Evolutionary conservation across 371 early-diverging fungal genomes (phyloP).

Genomic region (Basidiobolus heterosporus): DNA sequence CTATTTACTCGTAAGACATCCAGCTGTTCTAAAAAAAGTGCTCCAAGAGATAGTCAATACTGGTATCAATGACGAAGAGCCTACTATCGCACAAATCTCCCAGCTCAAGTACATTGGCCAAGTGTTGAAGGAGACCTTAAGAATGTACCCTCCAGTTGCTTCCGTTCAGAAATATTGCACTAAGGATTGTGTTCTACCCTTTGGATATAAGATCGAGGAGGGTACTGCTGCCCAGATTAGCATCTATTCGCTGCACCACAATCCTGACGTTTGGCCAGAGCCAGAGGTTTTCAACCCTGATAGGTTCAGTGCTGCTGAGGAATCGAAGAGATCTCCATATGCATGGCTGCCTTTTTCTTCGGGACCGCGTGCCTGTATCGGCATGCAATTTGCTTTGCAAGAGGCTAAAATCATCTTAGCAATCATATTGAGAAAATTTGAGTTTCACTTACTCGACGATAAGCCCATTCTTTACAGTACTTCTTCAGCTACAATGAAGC

Average conservation of each 20-base stretch:
- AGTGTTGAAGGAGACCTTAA: conserved; percentile 23
- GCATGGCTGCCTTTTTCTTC: background rate
- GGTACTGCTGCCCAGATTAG: conserved; percentile 2
- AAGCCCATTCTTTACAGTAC: too few species aligned
- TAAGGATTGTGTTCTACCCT: background rate
- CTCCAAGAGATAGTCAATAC: conserved; percentile 21
- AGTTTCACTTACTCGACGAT: too few species aligned
- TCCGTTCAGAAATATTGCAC: conserved; percentile 6
- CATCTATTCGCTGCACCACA: conserved; percentile 5
- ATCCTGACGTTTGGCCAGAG: conserved; percentile 6
- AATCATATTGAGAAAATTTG: too few species aligned
- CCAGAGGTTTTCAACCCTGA: conserved; percentile 11
- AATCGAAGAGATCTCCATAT: background rate
- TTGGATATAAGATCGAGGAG: conserved; percentile 5
- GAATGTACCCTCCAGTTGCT: conserved; percentile 19
- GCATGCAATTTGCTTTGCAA: too few species aligned
- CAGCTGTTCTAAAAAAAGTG: conserved; percentile 3
- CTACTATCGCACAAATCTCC: conserved; percentile 13
- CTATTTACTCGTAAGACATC: too few species aligned
- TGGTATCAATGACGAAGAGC: conserved; percentile 15
- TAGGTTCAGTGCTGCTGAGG: conserved; percentile 5
- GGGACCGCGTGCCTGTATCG: background rate
- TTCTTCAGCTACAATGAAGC: too few species aligned
- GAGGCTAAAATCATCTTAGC: too few species aligned
- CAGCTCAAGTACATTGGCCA: conserved; percentile 21